Conservation (phyloP, 495 filamentous ascomycete genomes). For the Trichoderma erinaceum region DNA sequence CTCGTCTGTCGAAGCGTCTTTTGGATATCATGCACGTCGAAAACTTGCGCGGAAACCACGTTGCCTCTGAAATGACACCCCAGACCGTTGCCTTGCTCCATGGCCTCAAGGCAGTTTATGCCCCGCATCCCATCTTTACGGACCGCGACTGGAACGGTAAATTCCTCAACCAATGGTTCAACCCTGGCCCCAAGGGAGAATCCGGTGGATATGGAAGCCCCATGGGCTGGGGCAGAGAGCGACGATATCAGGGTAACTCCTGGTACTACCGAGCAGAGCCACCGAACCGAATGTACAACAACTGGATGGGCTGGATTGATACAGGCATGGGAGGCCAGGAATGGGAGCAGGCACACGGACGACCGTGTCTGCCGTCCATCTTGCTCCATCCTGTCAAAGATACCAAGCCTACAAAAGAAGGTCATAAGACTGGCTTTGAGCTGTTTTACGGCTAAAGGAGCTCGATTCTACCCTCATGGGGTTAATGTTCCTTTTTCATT, state of each 20-base stretch:
- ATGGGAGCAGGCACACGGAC: conserved; percentile 48
- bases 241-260: conserved; percentile 49
- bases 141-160: conserved; percentile 53
- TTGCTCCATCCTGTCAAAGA: conserved; percentile 52
- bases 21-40: conserved; percentile 60
- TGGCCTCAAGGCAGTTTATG: conserved; percentile 64
- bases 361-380: conserved; percentile 51
- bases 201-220: conserved; percentile 42
- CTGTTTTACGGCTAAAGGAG: conserved; percentile 14
- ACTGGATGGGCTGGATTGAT: conserved; percentile 56
- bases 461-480: background rate
- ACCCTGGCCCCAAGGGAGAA: conserved; percentile 46
- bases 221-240: conserved; percentile 47
- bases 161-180: conserved; percentile 55
- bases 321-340: conserved; percentile 42
- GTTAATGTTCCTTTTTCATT: background rate
- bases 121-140: conserved; percentile 64
- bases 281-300: conserved; percentile 52
- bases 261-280: conserved; percentile 53
- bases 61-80: conserved; percentile 66
- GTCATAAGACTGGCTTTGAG: conserved; percentile 25
- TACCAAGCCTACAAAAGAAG: conserved; percentile 36
- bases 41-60: conserved; percentile 52
- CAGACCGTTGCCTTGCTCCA: conserved; percentile 60
- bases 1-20: conserved; percentile 55